Base-by-base conservation (phyloP, 2,329 filamentous ascomycete genomes). In the Fusarium fracticaudum region DNA sequence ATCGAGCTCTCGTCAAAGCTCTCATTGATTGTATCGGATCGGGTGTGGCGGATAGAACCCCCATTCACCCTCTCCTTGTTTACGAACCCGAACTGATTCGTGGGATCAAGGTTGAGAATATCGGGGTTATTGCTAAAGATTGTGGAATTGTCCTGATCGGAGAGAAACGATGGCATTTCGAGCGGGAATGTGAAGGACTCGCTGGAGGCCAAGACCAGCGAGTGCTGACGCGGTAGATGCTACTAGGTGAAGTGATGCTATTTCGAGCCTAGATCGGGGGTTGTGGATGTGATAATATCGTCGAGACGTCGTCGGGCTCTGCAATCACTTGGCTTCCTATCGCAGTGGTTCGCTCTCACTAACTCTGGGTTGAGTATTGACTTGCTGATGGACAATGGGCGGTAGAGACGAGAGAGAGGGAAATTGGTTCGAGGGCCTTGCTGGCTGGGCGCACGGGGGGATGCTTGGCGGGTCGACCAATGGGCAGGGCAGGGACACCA, bases 81-180 rank as follows among this genome's bases (percentile, higher is more conserved):
- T 55, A 77, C 77, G 62, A 83, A 77, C 54, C 79, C 79, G 72
- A 85, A 82, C 57, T 81, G 81, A 72, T 82, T 82, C 69, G 80
- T 81, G 43, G 80, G 82, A 75, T 86, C 83, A 73, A 87, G 82
- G 63, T 86, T 80, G 72, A 87, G 80, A 65, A 87, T 80, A 72
- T 85, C 84, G 67, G 82, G 78, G 77, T 84, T 81, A 67, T 81
- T 82, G 64, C 81, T 82, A 77, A 84, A 84, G 73, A 83, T 81
- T 73, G 81, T 82, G 74, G 83, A 81, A 80, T 80, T 83, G 71
- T 85, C 82, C 69, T 84, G 81, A 81, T 87, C 83, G 79, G 84
- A 83, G 74, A 88, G 79, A 80, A 88, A 89, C 74, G 87, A 88
- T 83, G 87, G 87, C 87, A 89, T 89, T 76, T 82, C 81, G 81